Evolutionary conservation across 306 rosid genomes (phyloP).

Genomic region (Cucumis sativus): DNA sequence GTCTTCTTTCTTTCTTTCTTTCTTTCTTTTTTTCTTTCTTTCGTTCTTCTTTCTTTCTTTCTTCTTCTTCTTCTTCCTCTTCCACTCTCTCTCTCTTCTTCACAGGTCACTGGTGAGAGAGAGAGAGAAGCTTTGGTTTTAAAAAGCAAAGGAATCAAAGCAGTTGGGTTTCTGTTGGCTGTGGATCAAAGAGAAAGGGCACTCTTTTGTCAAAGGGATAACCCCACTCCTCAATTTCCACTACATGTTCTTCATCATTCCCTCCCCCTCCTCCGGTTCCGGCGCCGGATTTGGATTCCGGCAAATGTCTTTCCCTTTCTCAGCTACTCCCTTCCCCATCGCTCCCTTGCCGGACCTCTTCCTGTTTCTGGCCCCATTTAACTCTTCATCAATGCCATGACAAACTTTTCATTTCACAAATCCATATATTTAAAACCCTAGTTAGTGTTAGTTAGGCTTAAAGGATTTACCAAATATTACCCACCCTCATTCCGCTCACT

Average conservation of each 20-base stretch:
- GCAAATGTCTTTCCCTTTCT: slow-evolving; percentile 22
- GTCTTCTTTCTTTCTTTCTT: neutral
- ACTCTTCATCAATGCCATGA: slow-evolving; percentile 22
- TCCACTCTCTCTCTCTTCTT: slow-evolving; percentile 1
- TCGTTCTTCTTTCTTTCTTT: neutral
- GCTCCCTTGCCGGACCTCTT: slow-evolving; percentile 52
- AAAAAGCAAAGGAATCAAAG: neutral
- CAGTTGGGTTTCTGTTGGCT: slow-evolving; percentile 13
- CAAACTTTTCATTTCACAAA: neutral
- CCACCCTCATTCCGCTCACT: neutral
- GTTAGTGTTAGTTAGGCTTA: slow-evolving; percentile 13
- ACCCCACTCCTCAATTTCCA: neutral
- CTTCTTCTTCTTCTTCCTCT: neutral
- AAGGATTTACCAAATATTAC: neutral
- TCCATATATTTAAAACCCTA: neutral
- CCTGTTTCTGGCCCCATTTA: slow-evolving; percentile 36
- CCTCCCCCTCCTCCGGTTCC: slow-evolving; percentile 25
- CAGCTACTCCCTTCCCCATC: slow-evolving; percentile 30
- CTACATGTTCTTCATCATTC: slow-evolving; percentile 44
- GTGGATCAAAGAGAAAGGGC: neutral
- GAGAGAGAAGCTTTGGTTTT: neutral
- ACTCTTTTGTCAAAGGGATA: neutral
- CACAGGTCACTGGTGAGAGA: neutral
- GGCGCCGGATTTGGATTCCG: slow-evolving; percentile 25
- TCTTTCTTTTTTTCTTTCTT: neutral